Conservation (phyloP, 306 rosid genomes). For the Malus sylvestris region DNA sequence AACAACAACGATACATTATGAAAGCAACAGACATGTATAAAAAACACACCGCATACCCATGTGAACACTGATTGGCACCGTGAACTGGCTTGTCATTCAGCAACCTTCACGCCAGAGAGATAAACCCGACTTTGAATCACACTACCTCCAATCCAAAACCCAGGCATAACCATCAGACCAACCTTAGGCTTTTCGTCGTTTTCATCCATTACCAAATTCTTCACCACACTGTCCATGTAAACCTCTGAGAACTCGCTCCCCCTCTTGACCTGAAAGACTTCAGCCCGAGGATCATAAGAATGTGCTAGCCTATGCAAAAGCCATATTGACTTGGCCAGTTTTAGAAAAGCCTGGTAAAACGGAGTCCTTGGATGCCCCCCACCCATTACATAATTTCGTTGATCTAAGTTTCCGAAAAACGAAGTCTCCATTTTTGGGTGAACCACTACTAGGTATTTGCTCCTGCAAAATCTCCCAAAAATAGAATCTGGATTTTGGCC, state of each 20-base stretch:
- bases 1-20: slow-evolving; percentile 11
- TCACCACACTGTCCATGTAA: slow-evolving; percentile 89
- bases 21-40: slow-evolving; percentile 11
- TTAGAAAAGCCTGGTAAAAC: slow-evolving; percentile 89
- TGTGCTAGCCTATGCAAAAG: slow-evolving; percentile 84
- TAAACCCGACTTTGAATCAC: slow-evolving; percentile 92
- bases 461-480: slow-evolving; percentile 84
- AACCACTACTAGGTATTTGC: slow-evolving; percentile 84
- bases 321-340: slow-evolving; percentile 87
- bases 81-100: slow-evolving; percentile 45
- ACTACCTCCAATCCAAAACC: slow-evolving; percentile 78
- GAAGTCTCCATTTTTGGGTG: slow-evolving; percentile 98
- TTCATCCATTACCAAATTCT: slow-evolving; percentile 70
- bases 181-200: slow-evolving; percentile 66
- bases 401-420: slow-evolving; percentile 91
- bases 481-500: slow-evolving; percentile 90
- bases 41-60: slow-evolving; percentile 30
- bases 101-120: slow-evolving; percentile 87
- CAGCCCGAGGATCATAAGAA: slow-evolving; percentile 73
- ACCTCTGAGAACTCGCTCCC: slow-evolving; percentile 92
- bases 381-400: slow-evolving; percentile 68
- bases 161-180: slow-evolving; percentile 98
- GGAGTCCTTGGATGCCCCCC: slow-evolving; percentile 99
- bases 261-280: slow-evolving; percentile 85
- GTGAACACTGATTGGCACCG: slow-evolving; percentile 10